A percentile compares a stretch with the other conserved stretches of the same genome.
phyloP scores from a whole-genome alignment of 768 basidiomycete genomes.

The Gautieria morchelliformis region DNA sequence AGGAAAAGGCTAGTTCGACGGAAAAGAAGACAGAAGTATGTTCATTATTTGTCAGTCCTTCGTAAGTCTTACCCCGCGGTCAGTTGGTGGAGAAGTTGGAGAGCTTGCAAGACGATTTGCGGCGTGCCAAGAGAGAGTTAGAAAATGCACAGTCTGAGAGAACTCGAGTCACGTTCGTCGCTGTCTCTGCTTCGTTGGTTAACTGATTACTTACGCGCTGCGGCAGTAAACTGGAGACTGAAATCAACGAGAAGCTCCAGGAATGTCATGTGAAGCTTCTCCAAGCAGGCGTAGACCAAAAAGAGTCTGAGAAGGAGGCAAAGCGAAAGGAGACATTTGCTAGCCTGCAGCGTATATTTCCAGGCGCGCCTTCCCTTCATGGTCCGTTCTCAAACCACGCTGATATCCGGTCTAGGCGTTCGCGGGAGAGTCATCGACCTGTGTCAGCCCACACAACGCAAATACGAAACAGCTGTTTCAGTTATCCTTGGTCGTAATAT shows the following conservation, averaged over 20 bases:
- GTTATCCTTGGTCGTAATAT: constrained; percentile 91
- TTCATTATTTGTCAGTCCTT: neutral
- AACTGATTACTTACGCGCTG: neutral
- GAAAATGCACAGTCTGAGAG: constrained; percentile 82
- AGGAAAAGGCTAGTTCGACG: constrained; percentile 41
- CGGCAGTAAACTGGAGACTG: constrained; percentile 75
- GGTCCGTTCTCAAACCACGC: neutral
- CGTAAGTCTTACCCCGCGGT: neutral
- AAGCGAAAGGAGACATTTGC: constrained; percentile 80
- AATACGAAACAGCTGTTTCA: constrained; percentile 87
- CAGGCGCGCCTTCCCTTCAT: constrained; percentile 38
- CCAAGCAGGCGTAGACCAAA: constrained; percentile 83
- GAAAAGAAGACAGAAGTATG: constrained; percentile 52
- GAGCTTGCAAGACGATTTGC: constrained; percentile 50
- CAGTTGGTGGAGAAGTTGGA: constrained; percentile 56
- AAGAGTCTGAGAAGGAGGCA: constrained; percentile 76
- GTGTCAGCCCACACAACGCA: constrained; percentile 87
- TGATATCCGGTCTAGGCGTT: constrained; percentile 46
- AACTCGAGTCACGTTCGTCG: constrained; percentile 60
- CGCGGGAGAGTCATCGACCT: constrained; percentile 88
- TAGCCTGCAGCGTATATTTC: constrained; percentile 81
- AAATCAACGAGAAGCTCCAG: constrained; percentile 86
- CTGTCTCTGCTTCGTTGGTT: neutral
- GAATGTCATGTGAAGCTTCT: constrained; percentile 75
- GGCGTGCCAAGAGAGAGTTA: constrained; percentile 60